A percentile compares a stretch with the other conserved stretches of the same genome.
Evolutionary conservation across 129 eudicot genomes (phyloP).

Genomic region (Chrysanthemum lavandulifolium): DNA sequence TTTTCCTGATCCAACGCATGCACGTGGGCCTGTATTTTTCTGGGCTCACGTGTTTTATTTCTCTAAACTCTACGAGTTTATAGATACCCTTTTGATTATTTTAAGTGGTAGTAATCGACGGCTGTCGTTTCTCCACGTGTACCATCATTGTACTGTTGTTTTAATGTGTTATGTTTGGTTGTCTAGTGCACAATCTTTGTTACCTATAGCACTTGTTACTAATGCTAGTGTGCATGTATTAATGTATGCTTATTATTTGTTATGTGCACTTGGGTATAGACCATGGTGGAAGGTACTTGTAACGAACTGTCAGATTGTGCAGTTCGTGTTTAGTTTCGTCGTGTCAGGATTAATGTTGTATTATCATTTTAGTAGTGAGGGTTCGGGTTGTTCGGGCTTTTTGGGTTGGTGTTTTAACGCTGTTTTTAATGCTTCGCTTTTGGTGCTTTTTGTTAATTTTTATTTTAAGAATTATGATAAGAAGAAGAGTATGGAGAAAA

Average conservation of each 20-base stretch:
- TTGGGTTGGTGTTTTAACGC: conserved; percentile 89
- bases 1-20: conserved; percentile 65
- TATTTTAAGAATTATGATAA: conserved; percentile 69
- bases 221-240: conserved; percentile 85
- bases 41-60: conserved; percentile 88
- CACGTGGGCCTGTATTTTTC: conserved; percentile 83
- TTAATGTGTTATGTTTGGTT: conserved; percentile 87
- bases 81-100: conserved; percentile 79
- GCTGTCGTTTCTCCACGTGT: conserved; percentile 90
- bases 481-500: conserved; percentile 32
- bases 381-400: conserved; percentile 75
- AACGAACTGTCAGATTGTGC: conserved; percentile 82
- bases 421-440: conserved; percentile 76
- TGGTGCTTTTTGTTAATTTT: conserved; percentile 65
- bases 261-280: conserved; percentile 64
- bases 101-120: conserved; percentile 51
- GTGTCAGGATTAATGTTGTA: conserved; percentile 78
- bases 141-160: conserved; percentile 85
- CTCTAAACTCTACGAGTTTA: conserved; percentile 77
- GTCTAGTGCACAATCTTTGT: conserved; percentile 55
- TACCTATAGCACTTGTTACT: conserved; percentile 88
- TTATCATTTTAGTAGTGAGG: conserved; percentile 44
- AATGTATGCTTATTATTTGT: conserved; percentile 79
- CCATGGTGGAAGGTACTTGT: conserved; percentile 93
- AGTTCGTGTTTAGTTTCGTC: conserved; percentile 79